Base-by-base conservation (phyloP, 768 basidiomycete genomes). In the Tephrocybe sp. region DNA sequence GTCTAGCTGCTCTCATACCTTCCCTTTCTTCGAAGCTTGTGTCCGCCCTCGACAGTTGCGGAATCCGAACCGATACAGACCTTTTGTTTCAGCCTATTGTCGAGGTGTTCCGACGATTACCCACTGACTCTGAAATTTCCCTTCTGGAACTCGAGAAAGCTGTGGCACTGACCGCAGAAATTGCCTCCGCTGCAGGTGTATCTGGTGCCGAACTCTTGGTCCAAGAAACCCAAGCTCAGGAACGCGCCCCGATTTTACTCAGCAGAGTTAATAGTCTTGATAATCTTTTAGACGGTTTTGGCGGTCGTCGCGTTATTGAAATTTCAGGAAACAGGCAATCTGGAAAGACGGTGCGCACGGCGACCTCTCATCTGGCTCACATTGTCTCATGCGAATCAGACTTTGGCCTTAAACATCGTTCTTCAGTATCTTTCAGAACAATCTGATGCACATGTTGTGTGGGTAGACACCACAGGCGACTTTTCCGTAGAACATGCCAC, bases 391-490 rank as follows among this genome's bases (percentile, higher is more conserved):
- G 69, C 73, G 12, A 67, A 29, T 29, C 5, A 29, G 27, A 29
- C 27, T 29, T 29, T 91, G 5, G 80, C 78, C 1, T 61, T 85
- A 29, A 82, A 87, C 45, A 63, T 85, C 13, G 71, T 78, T 31
- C 64, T 88, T 18, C 72, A 74, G 16, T 73, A 82, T 58, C 75
- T 91, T 3, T 61, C 66, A 2, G 50, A 60, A 15, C 42, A 69
- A 45, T 48, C 54, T 16, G 56, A 71, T n/a, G 62, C 71, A 2
- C 70, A 61, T 42, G 79, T 73, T 1, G 60, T 81, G 4, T 91
- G 89, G 89, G 74, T 91, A 39, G 88, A 91, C 57, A 84, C 83
- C 9, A 75, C 74, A 0, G 86, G 87, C 1, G 80, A 80, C 52
- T 87, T 90, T 60, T 76, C 83, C 30, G 68, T 70, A 1, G 77